phyloP scores from a whole-genome alignment of 192 early-diverging fungal species.

The Coemansia sp. region DNA sequence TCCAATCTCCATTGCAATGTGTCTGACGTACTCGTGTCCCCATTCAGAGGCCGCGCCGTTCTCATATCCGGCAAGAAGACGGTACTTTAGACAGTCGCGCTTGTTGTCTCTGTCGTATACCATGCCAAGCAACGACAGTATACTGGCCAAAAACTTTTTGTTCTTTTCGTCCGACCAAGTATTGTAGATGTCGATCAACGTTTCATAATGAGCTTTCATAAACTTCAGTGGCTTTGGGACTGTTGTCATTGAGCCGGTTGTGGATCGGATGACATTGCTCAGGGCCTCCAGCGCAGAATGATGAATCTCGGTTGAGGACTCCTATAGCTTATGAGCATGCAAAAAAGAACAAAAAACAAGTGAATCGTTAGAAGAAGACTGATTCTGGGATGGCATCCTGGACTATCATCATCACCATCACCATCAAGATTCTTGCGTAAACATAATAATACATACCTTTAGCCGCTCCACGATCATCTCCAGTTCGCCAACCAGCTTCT shows the following conservation, averaged over 20 bases:
- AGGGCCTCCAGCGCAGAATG: constrained; percentile 85
- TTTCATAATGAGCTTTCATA: constrained; percentile 80
- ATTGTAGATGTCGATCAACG: constrained; percentile 68
- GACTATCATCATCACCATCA: not conserved
- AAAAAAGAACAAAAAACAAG: not conserved
- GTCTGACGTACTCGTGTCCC: constrained; percentile 99
- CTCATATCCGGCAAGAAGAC: constrained; percentile 74
- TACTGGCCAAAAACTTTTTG: constrained; percentile 89
- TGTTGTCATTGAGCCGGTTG: constrained; percentile 98
- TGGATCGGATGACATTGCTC: constrained; percentile 86
- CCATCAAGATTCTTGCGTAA: not conserved
- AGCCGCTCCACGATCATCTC: constrained; percentile 94
- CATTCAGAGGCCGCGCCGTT: constrained; percentile 81
- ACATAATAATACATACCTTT: constrained; percentile 57
- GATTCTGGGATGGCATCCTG: not conserved
- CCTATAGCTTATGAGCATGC: constrained; percentile 30
- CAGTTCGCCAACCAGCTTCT: constrained; percentile 87
- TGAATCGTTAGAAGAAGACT: too few species aligned
- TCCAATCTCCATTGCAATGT: constrained; percentile 89
- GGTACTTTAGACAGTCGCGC: constrained; percentile 82
- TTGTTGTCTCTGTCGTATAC: constrained; percentile 87
- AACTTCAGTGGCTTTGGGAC: constrained; percentile 99
- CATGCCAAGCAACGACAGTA: constrained; percentile 96
- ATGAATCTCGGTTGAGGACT: constrained; percentile 74
- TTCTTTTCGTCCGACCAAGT: constrained; percentile 69